Percentiles rank a stretch among this genome's conserved stretches.
Evolutionary conservation across 1,139 yeast species (phyloP).

Genomic region (Dujonia santamariae): DNA sequence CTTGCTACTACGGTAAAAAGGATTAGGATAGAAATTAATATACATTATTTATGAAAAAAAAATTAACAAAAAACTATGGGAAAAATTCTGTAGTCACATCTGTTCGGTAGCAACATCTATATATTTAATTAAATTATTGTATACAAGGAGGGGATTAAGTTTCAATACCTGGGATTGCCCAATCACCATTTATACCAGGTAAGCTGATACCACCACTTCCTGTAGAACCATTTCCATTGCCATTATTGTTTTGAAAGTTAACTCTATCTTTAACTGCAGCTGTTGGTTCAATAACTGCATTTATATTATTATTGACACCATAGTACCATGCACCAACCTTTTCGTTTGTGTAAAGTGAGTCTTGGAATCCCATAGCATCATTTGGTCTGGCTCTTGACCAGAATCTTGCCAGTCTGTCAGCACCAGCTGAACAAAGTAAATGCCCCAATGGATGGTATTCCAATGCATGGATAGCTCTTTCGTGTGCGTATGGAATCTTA

Average conservation of each 20-base stretch:
- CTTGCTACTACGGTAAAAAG: slow-evolving; percentile 22
- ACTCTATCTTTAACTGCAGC: slow-evolving; percentile 2
- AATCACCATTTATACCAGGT: slow-evolving; percentile 8
- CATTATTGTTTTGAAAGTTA: background rate
- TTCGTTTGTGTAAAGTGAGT: slow-evolving; percentile 67
- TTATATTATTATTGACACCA: slow-evolving; percentile 62
- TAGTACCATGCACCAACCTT: slow-evolving; percentile 74
- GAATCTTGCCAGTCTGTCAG: slow-evolving; percentile 89
- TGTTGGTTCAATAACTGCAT: slow-evolving; percentile 49
- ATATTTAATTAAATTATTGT: background rate
- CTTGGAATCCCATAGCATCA: slow-evolving; percentile 80
- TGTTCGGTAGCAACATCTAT: background rate
- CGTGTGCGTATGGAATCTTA: slow-evolving; percentile 87
- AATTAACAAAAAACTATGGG: background rate
- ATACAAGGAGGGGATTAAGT: background rate
- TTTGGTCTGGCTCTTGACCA: slow-evolving; percentile 94
- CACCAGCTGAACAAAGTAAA: slow-evolving; percentile 85
- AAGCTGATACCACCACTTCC: slow-evolving; percentile 2
- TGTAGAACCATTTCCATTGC: slow-evolving; percentile 4
- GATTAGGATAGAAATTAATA: background rate
- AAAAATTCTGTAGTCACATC: background rate
- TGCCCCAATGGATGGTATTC: slow-evolving; percentile 96
- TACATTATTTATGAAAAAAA: background rate
- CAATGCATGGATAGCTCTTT: slow-evolving; percentile 83
- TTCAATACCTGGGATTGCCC: slow-evolving; percentile 8